A percentile compares a stretch with the other conserved stretches of the same genome.
Conservation (phyloP, 805 yeast species). For the Yarrowia divulgata region DNA sequence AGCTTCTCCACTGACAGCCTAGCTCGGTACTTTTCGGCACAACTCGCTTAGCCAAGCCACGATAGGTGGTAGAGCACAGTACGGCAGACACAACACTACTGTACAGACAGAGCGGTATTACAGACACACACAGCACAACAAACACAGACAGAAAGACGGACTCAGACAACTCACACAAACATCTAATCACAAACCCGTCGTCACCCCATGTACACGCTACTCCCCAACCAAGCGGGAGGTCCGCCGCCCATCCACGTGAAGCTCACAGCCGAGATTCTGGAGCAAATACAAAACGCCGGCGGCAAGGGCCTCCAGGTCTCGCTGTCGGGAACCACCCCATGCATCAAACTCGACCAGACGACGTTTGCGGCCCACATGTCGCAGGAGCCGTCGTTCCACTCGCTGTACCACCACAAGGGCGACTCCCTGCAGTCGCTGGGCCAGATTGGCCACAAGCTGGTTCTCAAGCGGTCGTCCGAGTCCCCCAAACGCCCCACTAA, state of each 20-base stretch:
- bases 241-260: constrained; percentile 38
- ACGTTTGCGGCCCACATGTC: constrained; percentile 35
- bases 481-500: constrained; percentile 38
- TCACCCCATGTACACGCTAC: constrained; percentile 23
- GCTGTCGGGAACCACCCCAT: constrained; percentile 11
- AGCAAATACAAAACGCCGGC: constrained; percentile 22
- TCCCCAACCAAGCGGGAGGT: constrained; percentile 32
- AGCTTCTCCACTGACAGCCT: too few relatives aligned
- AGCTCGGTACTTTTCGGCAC: too few relatives aligned
- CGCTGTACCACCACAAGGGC: constrained; percentile 27
- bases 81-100: too few relatives aligned
- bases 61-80: too few relatives aligned
- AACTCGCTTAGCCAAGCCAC: too few relatives aligned
- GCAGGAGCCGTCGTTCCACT: constrained; percentile 36
- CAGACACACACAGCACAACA: background rate
- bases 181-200: background rate
- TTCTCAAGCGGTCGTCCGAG: constrained; percentile 37
- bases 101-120: too few relatives aligned
- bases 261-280: constrained; percentile 39
- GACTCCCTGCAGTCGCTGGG: constrained; percentile 26
- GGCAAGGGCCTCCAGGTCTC: constrained; percentile 25
- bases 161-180: background rate
- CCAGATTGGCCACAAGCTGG: constrained; percentile 33
- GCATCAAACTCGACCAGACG: constrained; percentile 20
- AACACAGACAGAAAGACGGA: background rate